A percentile compares a stretch with the other conserved stretches of the same genome.
phyloP scores from a whole-genome alignment of 257 asterid genomes.

The Anisodus tanguticus region DNA sequence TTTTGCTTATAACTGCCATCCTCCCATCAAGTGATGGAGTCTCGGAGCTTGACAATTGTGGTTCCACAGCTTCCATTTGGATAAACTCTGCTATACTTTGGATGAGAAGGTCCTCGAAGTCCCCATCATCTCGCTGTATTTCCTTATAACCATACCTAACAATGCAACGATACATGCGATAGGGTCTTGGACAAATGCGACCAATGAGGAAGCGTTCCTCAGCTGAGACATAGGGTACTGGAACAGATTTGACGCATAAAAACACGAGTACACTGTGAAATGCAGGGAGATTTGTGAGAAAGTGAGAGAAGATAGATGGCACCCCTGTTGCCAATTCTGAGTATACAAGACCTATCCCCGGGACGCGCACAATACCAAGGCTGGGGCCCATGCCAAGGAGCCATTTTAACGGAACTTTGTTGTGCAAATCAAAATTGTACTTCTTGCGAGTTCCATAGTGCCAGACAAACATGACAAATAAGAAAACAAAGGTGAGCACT shows the following conservation, averaged over 20 bases:
- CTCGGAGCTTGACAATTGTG: slow-evolving; percentile 24
- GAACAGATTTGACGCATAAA: slow-evolving; percentile 60
- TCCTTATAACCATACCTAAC: slow-evolving; percentile 66
- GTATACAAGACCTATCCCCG: slow-evolving; percentile 64
- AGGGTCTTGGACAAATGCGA: slow-evolving; percentile 49
- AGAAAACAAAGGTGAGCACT: slow-evolving; percentile 37
- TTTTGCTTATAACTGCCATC: slow-evolving; percentile 26
- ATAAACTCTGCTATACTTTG: slow-evolving; percentile 46
- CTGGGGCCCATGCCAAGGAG: slow-evolving; percentile 55
- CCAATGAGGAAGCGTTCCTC: slow-evolving; percentile 57
- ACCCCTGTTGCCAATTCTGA: slow-evolving; percentile 58
- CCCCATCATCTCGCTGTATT: slow-evolving; percentile 42
- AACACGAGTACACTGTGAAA: slow-evolving; percentile 63
- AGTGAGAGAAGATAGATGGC: slow-evolving; percentile 65
- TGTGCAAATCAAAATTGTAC: slow-evolving; percentile 45
- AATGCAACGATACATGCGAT: slow-evolving; percentile 61
- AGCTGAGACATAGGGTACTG: slow-evolving; percentile 50
- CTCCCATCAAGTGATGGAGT: slow-evolving; percentile 29
- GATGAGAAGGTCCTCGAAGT: slow-evolving; percentile 52
- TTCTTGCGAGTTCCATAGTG: slow-evolving; percentile 48
- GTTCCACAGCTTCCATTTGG: slow-evolving; percentile 35
- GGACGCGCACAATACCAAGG: slow-evolving; percentile 68
- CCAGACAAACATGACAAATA: slow-evolving; percentile 48
- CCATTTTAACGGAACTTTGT: slow-evolving; percentile 58
- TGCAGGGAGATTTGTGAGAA: slow-evolving; percentile 67